These are phyloP conservation scores for Mycena rebaudengoi DNA, from an alignment of 768 basidiomycete species.

Conservation along the genomic window DNA sequence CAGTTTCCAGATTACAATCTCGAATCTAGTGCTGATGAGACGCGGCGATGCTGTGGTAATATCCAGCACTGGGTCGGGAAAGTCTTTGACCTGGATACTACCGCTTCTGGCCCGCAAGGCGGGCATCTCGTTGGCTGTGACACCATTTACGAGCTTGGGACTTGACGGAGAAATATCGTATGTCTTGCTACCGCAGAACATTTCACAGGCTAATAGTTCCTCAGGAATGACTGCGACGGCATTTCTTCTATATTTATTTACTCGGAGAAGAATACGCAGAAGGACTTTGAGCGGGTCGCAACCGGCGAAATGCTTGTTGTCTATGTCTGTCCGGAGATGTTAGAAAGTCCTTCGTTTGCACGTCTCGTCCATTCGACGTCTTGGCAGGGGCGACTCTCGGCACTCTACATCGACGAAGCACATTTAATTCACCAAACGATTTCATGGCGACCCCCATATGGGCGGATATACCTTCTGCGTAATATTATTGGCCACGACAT, in stretches of 20 bases:
- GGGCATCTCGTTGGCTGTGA: slow-evolving; percentile 27
- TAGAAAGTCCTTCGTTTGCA: slow-evolving; percentile 31
- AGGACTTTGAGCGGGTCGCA: slow-evolving; percentile 17
- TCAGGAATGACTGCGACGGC: neutral
- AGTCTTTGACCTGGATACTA: slow-evolving; percentile 28
- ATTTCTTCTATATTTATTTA: slow-evolving; percentile 15
- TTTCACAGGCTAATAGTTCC: neutral
- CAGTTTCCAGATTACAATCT: slow-evolving; percentile 24
- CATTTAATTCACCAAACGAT: slow-evolving; percentile 26
- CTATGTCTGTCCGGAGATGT: slow-evolving; percentile 34
- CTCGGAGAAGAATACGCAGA: slow-evolving; percentile 13
- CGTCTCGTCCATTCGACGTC: slow-evolving; percentile 18
- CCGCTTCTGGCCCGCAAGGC: slow-evolving; percentile 25
- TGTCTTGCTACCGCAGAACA: neutral
- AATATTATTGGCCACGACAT: slow-evolving; percentile 16
- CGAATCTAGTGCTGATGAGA: slow-evolving; percentile 21
- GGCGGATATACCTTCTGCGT: slow-evolving; percentile 15
- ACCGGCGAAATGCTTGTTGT: slow-evolving; percentile 21
- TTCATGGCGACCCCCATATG: slow-evolving; percentile 24
- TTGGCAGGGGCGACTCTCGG: slow-evolving; percentile 28
- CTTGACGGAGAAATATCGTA: slow-evolving; percentile 24
- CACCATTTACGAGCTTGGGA: slow-evolving; percentile 32
- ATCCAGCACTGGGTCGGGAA: slow-evolving; percentile 28
- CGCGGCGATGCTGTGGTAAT: slow-evolving; percentile 23
- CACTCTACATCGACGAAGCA: slow-evolving; percentile 31